Base-by-base conservation (phyloP, 2,329 filamentous ascomycete genomes). In the Capronia americana region DNA sequence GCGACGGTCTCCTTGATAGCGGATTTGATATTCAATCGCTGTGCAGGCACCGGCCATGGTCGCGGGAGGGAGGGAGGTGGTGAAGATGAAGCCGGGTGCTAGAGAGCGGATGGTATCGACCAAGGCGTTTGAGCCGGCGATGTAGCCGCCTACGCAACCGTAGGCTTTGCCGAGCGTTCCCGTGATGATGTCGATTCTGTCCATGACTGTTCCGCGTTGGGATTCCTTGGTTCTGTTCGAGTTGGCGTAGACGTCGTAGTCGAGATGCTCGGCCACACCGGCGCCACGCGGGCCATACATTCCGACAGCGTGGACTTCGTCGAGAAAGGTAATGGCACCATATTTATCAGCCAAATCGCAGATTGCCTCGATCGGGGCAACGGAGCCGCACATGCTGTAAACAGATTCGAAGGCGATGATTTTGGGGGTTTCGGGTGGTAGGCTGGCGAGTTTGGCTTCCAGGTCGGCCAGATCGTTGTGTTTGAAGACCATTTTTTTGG, bases 401-500 rank as follows among this genome's bases (percentile, higher is more conserved):
- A 99, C 95, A 32, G 93, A 97, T 81, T 99, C 95, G 71, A 98
- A 99, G 2, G 95, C 95, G 71, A 99, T 99, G 72, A 99, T 97
- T 84, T 99, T 99, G 65, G 95, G 95, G 41, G 92, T 87, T 67
- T 95, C 86, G 0, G 91, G 82, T 0, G 94, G 93, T 50, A 99
- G 85, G 12, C 93, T 91, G 2, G 93, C 93, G 71, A 99, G 85
- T 81, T 99, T 98, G 58, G 88, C 88, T 82, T 99, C 95, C 17
- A 99, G 84, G 74, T 99, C 95, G 50, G 85, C 88, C n/a, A 98
- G 80, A 75, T 99, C 93, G 75, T 99, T 99, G 82, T 99, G 95
- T 82, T 96, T 96, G 87, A 98, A 99, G 28, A 99, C 94, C 79
- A 98, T 87, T 85, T 99, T 99, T 82, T 92, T 94, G 46, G 95